Conservation (phyloP, 768 basidiomycete genomes). For the Agaricus subrufescens region DNA sequence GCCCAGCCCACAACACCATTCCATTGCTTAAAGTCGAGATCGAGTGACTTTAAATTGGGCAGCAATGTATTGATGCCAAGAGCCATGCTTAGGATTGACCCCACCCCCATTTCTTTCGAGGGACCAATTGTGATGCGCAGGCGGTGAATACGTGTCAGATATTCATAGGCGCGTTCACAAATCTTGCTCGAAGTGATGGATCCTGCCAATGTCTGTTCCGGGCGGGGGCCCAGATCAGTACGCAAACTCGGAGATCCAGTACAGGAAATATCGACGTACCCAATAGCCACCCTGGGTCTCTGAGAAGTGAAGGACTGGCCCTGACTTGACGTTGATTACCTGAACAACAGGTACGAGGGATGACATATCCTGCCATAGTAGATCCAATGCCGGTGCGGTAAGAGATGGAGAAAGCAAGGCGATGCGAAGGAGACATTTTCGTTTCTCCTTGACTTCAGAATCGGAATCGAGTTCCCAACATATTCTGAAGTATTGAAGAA, state of each 20-base stretch:
- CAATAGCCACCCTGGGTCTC: background rate
- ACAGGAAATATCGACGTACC: background rate
- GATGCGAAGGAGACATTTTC: background rate
- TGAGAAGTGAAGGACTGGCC: background rate
- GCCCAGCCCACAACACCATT: background rate
- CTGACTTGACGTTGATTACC: background rate
- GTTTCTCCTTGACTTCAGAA: background rate
- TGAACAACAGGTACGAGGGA: background rate
- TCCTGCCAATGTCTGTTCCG: background rate
- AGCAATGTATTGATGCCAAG: background rate
- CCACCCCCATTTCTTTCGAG: background rate
- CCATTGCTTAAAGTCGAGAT: background rate
- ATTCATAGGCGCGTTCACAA: background rate
- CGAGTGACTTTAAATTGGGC: background rate
- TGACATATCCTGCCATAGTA: background rate
- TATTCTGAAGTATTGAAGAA: constrained; percentile 2
- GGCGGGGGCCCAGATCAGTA: background rate
- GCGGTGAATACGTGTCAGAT: background rate
- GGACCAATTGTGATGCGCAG: background rate
- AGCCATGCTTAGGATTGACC: background rate
- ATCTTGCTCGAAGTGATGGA: background rate
- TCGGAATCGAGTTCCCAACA: background rate
- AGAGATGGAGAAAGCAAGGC: constrained; percentile 3
- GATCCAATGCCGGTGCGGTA: background rate
- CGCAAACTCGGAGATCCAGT: background rate